phyloP scores from a whole-genome alignment of 768 basidiomycete species.

The Tricholoma sp. region DNA sequence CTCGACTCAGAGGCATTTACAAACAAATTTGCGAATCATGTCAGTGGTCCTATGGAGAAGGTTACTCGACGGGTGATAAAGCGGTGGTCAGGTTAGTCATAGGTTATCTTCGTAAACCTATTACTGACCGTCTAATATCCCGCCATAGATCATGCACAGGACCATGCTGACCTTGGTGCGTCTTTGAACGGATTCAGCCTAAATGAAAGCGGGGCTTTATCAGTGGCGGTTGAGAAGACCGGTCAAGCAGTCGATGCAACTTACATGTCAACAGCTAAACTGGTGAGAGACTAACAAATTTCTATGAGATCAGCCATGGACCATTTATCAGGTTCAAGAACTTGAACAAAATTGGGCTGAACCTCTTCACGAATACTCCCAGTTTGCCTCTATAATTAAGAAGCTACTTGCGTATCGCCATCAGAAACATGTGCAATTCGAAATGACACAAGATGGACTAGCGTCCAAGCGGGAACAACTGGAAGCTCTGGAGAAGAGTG shows the following conservation, averaged over 20 bases:
- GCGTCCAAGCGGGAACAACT: conserved; percentile 81
- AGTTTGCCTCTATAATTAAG: conserved; percentile 94
- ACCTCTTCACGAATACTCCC: conserved; percentile 91
- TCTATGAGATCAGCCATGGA: not conserved
- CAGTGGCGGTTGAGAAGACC: conserved; percentile 90
- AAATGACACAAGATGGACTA: conserved; percentile 91
- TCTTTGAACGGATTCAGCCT: conserved; percentile 90
- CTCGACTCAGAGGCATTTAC: conserved; percentile 96
- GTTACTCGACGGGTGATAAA: conserved; percentile 89
- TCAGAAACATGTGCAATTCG: conserved; percentile 96
- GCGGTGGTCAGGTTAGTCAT: conserved; percentile 80
- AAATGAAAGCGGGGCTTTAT: conserved; percentile 70
- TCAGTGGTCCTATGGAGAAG: conserved; percentile 92
- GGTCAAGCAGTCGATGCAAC: conserved; percentile 95
- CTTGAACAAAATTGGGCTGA: conserved; percentile 95
- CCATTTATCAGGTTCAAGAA: conserved; percentile 68
- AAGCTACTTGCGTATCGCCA: conserved; percentile 91
- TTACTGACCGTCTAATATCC: not conserved
- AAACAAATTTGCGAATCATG: conserved; percentile 88
- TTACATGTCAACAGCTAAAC: conserved; percentile 85
- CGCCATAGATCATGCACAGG: conserved; percentile 67
- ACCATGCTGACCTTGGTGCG: conserved; percentile 88
- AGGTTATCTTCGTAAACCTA: conserved; percentile 5
- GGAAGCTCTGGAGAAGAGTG: conserved; percentile 88
- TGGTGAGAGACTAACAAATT: conserved; percentile 46